These are phyloP conservation scores for Pisolithus orientalis DNA, from an alignment of 768 basidiomycete species.

Conservation along the genomic window DNA sequence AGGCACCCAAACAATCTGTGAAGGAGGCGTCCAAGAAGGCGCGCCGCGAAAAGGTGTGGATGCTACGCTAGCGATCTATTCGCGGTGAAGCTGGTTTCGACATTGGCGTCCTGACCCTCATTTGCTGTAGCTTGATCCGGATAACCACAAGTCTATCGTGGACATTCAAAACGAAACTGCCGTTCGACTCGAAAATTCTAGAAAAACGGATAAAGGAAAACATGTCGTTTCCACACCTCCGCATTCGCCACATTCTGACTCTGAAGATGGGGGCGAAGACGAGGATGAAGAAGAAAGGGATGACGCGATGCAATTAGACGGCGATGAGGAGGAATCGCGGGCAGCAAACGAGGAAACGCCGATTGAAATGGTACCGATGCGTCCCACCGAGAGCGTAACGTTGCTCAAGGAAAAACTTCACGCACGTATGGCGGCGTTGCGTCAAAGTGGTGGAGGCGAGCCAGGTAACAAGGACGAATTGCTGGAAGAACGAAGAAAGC, in stretches of 20 bases:
- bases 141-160: slow-evolving; percentile 71
- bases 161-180: slow-evolving; percentile 64
- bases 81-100: not conserved
- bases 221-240: slow-evolving; percentile 31
- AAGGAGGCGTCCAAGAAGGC: slow-evolving; percentile 90
- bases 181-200: slow-evolving; percentile 17
- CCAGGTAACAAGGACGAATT: slow-evolving; percentile 72
- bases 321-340: slow-evolving; percentile 24
- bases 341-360: slow-evolving; percentile 19
- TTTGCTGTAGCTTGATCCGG: slow-evolving; percentile 75
- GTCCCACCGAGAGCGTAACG: slow-evolving; percentile 52
- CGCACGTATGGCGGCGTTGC: slow-evolving; percentile 64
- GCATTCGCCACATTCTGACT: slow-evolving; percentile 19
- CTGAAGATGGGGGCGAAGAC: slow-evolving; percentile 24
- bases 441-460: slow-evolving; percentile 39
- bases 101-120: not conserved
- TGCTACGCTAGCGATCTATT: not conserved
- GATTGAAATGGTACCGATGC: slow-evolving; percentile 53
- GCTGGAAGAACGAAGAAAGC: slow-evolving; percentile 69
- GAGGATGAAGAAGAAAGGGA: slow-evolving; percentile 10
- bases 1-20: slow-evolving; percentile 75
- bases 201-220: slow-evolving; percentile 37
- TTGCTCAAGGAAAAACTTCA: slow-evolving; percentile 70
- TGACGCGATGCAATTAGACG: slow-evolving; percentile 26
- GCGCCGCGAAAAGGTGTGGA: slow-evolving; percentile 71